phyloP scores from a whole-genome alignment of 805 yeast genomes.

The Lachancea lanzarotensis region DNA sequence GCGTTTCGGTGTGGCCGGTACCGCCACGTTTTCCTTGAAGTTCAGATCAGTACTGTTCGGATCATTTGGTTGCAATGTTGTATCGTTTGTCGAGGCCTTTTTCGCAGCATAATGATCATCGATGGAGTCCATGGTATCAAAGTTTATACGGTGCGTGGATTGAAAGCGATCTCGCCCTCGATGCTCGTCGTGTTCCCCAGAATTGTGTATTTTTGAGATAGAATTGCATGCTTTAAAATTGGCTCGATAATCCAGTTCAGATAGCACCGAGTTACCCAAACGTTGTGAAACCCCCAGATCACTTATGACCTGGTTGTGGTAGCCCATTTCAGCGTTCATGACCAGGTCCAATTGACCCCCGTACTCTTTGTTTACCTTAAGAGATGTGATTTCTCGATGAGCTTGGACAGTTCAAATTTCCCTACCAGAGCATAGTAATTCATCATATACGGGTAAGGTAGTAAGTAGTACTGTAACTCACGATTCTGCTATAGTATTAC shows the following conservation, averaged over 20 bases:
- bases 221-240: constrained; percentile 16
- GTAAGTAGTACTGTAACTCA: neutral
- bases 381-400: neutral
- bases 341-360: neutral
- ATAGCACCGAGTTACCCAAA: constrained; percentile 30
- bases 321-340: constrained; percentile 2
- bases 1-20: constrained; percentile 7
- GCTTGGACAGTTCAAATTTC: neutral
- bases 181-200: constrained; percentile 16
- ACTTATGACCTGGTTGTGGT: constrained; percentile 16
- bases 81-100: neutral
- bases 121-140: constrained; percentile 31
- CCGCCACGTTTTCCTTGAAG: neutral
- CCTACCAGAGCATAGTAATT: neutral
- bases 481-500: constrained; percentile 6
- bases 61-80: neutral
- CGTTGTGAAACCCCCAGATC: constrained; percentile 30
- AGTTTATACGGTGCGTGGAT: constrained; percentile 20
- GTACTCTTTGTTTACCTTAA: neutral
- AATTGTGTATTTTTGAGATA: neutral
- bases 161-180: constrained; percentile 11
- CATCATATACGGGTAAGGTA: neutral
- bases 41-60: neutral
- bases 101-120: constrained; percentile 28
- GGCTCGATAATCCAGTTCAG: constrained; percentile 33